Base-by-base conservation (phyloP, 2,329 filamentous ascomycete genomes). In the Hymenoscyphus linearis region DNA sequence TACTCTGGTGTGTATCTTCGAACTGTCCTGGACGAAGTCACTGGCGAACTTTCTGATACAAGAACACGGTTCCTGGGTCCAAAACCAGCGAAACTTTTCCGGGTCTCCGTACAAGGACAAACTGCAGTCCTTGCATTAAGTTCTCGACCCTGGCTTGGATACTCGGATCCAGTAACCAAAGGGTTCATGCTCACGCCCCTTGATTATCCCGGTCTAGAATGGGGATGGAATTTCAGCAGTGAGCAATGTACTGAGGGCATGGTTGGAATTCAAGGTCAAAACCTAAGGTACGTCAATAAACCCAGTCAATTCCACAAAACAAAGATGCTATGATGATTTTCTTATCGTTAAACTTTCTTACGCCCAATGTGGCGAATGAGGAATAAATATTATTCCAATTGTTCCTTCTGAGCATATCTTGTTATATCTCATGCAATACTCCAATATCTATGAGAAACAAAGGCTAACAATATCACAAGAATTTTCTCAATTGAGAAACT, bases 191-290 rank as follows among this genome's bases (percentile, higher is more conserved):
- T 98, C 67, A 97, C 93, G 0, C 95, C 96, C 0, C 78, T 99
- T 34, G 91, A 90, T 74, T 97, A 96, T 70, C 86, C 88, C 58
- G 87, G 89, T 47, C 83, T 99, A 31, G 92, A 96, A 74, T 97
- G 91, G 81, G 93, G 90, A 3, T 96, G 93, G 88, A 96, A 95
- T 70, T 98, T 99, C 73, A 93, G 90, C 74, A 96, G 93, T 72
- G 91, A 96, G 73, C 90, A 96, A 74, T 96, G 93, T 70, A 86
- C 89, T 52, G 90, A 97, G 76, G 93, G 93, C 60, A 93, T 97
- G 81, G 93, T 97, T 59, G 93, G 92, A 63, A 93, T 97, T 64
- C 90, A 96, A 76, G 91, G 87, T 55, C 89, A 93, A 74, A 95
- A 91, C 73, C 76, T 96, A 67, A 84, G 91, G 92, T 96, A 86